These are phyloP conservation scores for Carex parvula DNA, from an alignment of 176 grass and related monocot species.

Conservation along the genomic window DNA sequence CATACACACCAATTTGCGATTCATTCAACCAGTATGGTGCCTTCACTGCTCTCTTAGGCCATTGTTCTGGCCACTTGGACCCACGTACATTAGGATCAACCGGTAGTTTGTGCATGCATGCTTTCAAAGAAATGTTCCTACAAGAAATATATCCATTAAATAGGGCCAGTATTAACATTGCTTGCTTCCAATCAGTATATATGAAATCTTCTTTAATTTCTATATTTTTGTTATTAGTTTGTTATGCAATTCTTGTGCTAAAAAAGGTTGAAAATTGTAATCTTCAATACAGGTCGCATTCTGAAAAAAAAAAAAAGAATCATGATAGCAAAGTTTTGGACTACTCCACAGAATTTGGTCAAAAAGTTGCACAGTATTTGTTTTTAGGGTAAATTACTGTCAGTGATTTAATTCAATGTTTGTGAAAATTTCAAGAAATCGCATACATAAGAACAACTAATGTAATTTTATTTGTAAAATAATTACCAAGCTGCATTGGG, in stretches of 20 bases:
- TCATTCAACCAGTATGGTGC: slow-evolving; percentile 68
- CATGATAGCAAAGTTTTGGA: background rate
- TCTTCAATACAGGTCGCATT: background rate
- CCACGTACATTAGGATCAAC: slow-evolving; percentile 35
- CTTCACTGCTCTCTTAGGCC: slow-evolving; percentile 57
- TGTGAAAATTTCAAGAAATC: background rate
- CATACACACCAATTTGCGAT: slow-evolving; percentile 80
- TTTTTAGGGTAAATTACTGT: background rate
- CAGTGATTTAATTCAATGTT: background rate
- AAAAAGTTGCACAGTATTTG: background rate
- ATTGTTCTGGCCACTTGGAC: slow-evolving; percentile 57
- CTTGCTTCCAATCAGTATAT: background rate
- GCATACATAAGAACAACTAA: background rate
- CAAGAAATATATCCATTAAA: background rate
- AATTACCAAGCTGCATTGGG: slow-evolving; percentile 80
- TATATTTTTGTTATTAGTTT: background rate
- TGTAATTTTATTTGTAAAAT: background rate
- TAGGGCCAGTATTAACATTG: background rate
- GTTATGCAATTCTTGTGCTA: background rate
- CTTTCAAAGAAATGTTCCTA: slow-evolving; percentile 80
- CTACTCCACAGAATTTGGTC: background rate
- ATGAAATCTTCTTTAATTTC: background rate
- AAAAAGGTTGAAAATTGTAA: background rate
- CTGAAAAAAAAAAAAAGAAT: background rate
- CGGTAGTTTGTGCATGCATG: slow-evolving; percentile 79